phyloP scores from a whole-genome alignment of 208 protist genomes.

The Leishmania guyanensis region DNA sequence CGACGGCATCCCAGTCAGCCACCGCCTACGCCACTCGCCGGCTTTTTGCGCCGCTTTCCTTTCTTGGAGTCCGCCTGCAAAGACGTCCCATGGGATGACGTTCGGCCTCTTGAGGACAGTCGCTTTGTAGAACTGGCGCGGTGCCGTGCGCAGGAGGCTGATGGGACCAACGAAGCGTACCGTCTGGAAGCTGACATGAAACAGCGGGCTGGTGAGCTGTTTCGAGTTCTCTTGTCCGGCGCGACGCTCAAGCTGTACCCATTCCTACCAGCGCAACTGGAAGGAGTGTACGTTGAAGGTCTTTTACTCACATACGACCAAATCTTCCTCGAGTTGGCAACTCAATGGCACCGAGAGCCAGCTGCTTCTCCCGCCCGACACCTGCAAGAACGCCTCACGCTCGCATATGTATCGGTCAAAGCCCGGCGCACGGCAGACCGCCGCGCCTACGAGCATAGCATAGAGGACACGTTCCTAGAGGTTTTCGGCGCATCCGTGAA shows the following conservation, averaged over 20 bases:
- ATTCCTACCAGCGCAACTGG: conserved; percentile 53
- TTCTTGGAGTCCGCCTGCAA: conserved; percentile 51
- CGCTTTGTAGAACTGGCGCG: conserved; percentile 60
- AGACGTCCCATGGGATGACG: conserved; percentile 58
- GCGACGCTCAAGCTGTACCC: conserved; percentile 50
- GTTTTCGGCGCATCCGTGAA: conserved; percentile 43
- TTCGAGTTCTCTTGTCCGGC: conserved; percentile 51
- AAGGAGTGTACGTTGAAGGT: conserved; percentile 53
- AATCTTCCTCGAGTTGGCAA: conserved; percentile 41
- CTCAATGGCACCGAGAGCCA: conserved; percentile 16
- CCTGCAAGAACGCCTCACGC: conserved; percentile 37
- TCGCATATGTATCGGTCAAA: conserved; percentile 46
- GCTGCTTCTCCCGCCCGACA: conserved; percentile 8
- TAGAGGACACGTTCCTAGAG: conserved; percentile 45
- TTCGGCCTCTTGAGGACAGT: conserved; percentile 60
- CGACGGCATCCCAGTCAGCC: conserved; percentile 17
- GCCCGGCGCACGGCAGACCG: conserved; percentile 32
- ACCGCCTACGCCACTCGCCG: conserved; percentile 14
- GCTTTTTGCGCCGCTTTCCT: conserved; percentile 59
- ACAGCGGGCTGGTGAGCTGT: conserved; percentile 55
- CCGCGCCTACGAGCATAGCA: conserved; percentile 36
- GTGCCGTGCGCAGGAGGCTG: conserved; percentile 31
- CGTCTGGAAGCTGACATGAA: conserved; percentile 55
- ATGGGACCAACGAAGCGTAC: conserved; percentile 26
- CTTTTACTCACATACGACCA: conserved; percentile 52